A percentile compares a stretch with the other conserved stretches of the same genome.
These are phyloP conservation scores for Pinus taeda DNA, from an alignment of 75 land plant species.

Conservation along the genomic window DNA sequence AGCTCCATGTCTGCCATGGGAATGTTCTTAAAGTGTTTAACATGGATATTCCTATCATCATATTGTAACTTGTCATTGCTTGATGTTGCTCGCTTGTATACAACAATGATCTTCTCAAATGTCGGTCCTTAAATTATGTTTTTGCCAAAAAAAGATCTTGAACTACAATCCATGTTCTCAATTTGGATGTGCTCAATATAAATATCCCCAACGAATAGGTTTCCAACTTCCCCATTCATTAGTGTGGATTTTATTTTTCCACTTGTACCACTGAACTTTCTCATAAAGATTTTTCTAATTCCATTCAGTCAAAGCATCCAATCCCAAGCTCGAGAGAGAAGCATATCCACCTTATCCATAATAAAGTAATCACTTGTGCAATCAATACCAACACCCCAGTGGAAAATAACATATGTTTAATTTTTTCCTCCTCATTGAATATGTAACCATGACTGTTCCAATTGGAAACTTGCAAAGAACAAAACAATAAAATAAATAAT, in stretches of 20 bases:
- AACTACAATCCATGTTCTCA: slow-evolving; percentile 44
- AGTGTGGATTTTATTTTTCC: background rate
- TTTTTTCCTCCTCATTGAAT: no score
- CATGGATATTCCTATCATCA: slow-evolving; percentile 66
- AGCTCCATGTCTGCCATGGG: slow-evolving; percentile 99
- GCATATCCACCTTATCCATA: slow-evolving; percentile 79
- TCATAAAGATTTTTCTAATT: background rate
- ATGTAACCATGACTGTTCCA: no score
- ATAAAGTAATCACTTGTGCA: slow-evolving; percentile 71
- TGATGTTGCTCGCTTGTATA: slow-evolving; percentile 77
- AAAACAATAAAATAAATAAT: no score
- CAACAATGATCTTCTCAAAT: slow-evolving; percentile 92
- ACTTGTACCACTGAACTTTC: background rate
- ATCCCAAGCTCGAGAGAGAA: slow-evolving; percentile 74
- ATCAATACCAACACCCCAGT: slow-evolving; percentile 95
- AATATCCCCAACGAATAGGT: slow-evolving; percentile 19
- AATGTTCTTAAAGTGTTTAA: slow-evolving; percentile 90
- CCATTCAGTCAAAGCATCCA: slow-evolving; percentile 45
- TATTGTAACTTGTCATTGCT: slow-evolving; percentile 12
- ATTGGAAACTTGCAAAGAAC: no score
- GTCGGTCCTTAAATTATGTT: slow-evolving; percentile 91
- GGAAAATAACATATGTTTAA: slow-evolving; percentile 85
- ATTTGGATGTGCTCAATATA: slow-evolving; percentile 44
- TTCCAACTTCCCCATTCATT: background rate
- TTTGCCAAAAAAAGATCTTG: slow-evolving; percentile 50